Evolutionary conservation across 257 asterid genomes (phyloP), one percentile per base, ranked within the genome.

Genomic region (Mentha longifolia): DNA sequence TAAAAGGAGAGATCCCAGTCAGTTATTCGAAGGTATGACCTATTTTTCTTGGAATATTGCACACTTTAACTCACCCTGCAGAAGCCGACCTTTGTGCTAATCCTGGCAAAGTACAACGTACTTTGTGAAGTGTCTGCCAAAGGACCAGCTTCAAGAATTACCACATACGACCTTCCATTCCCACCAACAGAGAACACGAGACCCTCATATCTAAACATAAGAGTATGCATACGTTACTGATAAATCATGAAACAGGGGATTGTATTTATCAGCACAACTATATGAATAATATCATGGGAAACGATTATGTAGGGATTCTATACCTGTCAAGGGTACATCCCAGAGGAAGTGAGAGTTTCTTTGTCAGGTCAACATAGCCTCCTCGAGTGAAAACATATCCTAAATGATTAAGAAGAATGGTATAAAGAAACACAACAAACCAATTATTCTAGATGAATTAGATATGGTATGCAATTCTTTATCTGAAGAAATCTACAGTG

Each of bases 321-420:
- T 87, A 91, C 98, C 98, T 89, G 89, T 94, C 98, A 54, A 94
- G 97, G 56, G 97, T 89, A 78, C 77, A 76, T 33, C 98, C 98
- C 70, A 91, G 74, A 79, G 98, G 95, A 76, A 94, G 97, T 12
- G 91, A 85, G 62, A 94, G 89, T 64, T 80, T 91, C 73, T 73
- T 88, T 3, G 89, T 76, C 77, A 94, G 83, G 55, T 94, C 97
- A 50, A 94, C 86, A 67, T 84, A 94, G 71, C 98, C 97, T 76
- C 98, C 97, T 78, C 97, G 82, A 3, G 95, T 89, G 85, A 89
- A 84, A 51, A 94, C 97, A 67, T 87, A 94, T 74, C 98, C 98
- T 92, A 54, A 72, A 66, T 68, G 43, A 51, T 68, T 56, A 37
- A 59, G 66, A 60, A 31, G 19, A 62, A 76, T 42, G 30, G 67